Conservation (phyloP, 2,329 filamentous ascomycete genomes). For the Monosporascus cannonballus region DNA sequence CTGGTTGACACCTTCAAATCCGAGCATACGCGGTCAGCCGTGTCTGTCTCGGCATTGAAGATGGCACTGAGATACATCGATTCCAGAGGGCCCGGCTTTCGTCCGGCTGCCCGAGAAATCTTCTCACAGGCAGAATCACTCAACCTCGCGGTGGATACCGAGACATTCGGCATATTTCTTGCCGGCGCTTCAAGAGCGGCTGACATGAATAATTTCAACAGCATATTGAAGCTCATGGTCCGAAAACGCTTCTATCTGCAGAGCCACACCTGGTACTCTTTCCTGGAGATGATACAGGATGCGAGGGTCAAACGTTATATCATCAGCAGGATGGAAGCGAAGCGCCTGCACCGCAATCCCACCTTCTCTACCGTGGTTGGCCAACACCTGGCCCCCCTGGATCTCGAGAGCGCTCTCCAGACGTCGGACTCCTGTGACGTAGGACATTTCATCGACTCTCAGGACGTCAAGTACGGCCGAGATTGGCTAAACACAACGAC, state of each 20-base stretch:
- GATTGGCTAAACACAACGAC: slow-evolving; percentile 21
- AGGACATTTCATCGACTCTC: slow-evolving; percentile 9
- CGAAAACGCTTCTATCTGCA: slow-evolving; percentile 16
- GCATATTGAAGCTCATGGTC: slow-evolving; percentile 20
- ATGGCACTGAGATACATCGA: slow-evolving; percentile 21
- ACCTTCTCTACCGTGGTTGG: slow-evolving; percentile 15
- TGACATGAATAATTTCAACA: slow-evolving; percentile 21
- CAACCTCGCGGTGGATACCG: slow-evolving; percentile 18
- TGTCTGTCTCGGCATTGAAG: slow-evolving; percentile 21
- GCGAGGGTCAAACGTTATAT: slow-evolving; percentile 38
- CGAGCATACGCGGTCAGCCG: slow-evolving; percentile 9
- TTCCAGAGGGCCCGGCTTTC: slow-evolving; percentile 12
- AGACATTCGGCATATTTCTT: slow-evolving; percentile 20
- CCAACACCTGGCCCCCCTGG: slow-evolving; percentile 14
- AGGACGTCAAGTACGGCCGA: slow-evolving; percentile 15
- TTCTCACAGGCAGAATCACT: slow-evolving; percentile 14
- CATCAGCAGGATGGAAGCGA: slow-evolving; percentile 28
- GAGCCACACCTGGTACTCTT: slow-evolving; percentile 19
- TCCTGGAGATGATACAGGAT: slow-evolving; percentile 34
- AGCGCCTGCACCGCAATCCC: slow-evolving; percentile 14
- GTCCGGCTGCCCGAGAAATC: slow-evolving; percentile 15
- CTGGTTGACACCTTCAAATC: slow-evolving; percentile 19
- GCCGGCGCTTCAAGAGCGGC: slow-evolving; percentile 14
- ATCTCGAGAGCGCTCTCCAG: slow-evolving; percentile 12
- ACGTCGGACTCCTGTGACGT: slow-evolving; percentile 4